Evolutionary conservation across 441 rosid species (phyloP).

Genomic region (Brassica hybrid): DNA sequence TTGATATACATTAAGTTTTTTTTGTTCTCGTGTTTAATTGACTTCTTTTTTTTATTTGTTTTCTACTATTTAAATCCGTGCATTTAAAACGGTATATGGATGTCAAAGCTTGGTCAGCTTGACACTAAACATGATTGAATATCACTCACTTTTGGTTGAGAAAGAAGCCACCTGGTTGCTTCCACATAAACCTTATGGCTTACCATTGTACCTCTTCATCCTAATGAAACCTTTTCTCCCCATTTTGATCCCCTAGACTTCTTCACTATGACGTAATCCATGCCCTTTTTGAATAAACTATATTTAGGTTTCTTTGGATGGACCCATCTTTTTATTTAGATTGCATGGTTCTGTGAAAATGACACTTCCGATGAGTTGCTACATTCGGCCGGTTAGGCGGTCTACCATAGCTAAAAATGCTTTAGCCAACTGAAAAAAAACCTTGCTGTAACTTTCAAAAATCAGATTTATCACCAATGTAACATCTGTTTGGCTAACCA

Average conservation of each 20-base stretch:
- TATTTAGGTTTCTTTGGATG: no score
- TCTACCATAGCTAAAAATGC: no score
- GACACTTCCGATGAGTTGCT: neutral
- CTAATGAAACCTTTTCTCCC: neutral
- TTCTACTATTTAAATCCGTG: neutral
- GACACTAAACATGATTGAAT: neutral
- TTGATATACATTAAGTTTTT: constrained; percentile 1
- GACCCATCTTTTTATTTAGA: no score
- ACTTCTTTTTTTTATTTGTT: neutral
- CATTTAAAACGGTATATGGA: constrained; percentile 8
- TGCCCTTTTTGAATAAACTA: neutral
- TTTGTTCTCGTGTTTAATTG: neutral
- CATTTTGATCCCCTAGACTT: neutral
- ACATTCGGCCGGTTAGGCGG: constrained; percentile 12
- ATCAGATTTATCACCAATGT: neutral
- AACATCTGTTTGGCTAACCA: neutral
- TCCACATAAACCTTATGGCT: neutral
- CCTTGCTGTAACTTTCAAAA: no score
- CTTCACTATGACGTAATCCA: neutral
- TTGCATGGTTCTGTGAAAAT: neutral
- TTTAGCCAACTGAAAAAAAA: no score
- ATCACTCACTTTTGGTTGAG: neutral
- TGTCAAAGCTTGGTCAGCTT: constrained; percentile 13
- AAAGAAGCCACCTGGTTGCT: neutral
- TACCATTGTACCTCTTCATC: neutral